These are phyloP conservation scores for Aureobasidium sp. DNA, from an alignment of 2,329 filamentous ascomycete species.

Conservation along the genomic window DNA sequence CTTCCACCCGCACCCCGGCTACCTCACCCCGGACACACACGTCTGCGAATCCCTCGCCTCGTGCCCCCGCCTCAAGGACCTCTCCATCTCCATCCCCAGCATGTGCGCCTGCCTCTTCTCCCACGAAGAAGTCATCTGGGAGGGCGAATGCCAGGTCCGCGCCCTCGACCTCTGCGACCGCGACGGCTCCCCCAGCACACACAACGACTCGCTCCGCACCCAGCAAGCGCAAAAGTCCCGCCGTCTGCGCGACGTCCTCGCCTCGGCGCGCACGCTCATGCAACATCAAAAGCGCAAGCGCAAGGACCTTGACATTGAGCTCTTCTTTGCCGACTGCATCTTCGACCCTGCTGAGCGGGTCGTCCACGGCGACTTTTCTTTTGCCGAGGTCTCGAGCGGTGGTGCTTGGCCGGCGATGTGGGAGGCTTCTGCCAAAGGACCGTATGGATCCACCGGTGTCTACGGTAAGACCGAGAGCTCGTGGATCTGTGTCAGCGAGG, in stretches of 20 bases:
- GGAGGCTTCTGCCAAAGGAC: conserved; percentile 36
- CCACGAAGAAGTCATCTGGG: conserved; percentile 35
- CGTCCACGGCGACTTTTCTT: conserved; percentile 41
- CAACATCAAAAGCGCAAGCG: conserved; percentile 28
- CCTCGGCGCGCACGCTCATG: conserved; percentile 35
- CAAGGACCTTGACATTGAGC: conserved; percentile 36
- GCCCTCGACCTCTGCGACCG: conserved; percentile 37
- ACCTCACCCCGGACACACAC: conserved; percentile 30
- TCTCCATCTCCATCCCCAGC: conserved; percentile 40
- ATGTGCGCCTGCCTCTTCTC: conserved; percentile 40
- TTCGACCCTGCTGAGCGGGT: conserved; percentile 38
- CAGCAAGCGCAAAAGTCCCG: conserved; percentile 13
- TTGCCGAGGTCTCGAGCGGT: conserved; percentile 32
- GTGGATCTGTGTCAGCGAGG: conserved; percentile 29
- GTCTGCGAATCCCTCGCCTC: conserved; percentile 39
- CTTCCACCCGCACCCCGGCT: conserved; percentile 42
- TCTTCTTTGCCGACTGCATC: conserved; percentile 45
- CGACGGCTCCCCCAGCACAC: conserved; percentile 17
- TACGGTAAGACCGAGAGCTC: conserved; percentile 40
- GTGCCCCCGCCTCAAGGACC: conserved; percentile 39
- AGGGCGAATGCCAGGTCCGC: conserved; percentile 41
- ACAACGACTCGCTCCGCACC: conserved; percentile 17
- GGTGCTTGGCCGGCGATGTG: conserved; percentile 34
- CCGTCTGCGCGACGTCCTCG: conserved; percentile 32
- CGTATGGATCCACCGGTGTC: conserved; percentile 40